A percentile compares a stretch with the other conserved stretches of the same genome.
Evolutionary conservation across 306 rosid genomes (phyloP).

Genomic region (Canavalia ensiformis): DNA sequence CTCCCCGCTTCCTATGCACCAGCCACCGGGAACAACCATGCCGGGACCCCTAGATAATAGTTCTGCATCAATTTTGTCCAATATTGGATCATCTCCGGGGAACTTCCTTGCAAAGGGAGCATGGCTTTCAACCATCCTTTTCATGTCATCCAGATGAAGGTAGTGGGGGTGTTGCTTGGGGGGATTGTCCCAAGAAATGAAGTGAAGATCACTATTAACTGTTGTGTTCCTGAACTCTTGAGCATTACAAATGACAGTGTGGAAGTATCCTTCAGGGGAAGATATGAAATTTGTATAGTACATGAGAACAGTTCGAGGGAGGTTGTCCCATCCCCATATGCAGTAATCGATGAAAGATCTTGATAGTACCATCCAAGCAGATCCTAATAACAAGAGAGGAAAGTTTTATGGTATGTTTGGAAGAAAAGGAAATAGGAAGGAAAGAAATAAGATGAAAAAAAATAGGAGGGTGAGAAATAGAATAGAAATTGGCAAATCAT

Average conservation of each 20-base stretch:
- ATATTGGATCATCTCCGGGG: constrained; percentile 70
- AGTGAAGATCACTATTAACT: constrained; percentile 87
- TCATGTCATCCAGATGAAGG: constrained; percentile 67
- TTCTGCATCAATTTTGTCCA: constrained; percentile 72
- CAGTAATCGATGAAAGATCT: constrained; percentile 83
- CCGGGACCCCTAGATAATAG: constrained; percentile 64
- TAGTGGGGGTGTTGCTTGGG: constrained; percentile 95
- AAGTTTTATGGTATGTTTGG: not conserved
- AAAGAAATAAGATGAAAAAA: no score
- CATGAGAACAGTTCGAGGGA: constrained; percentile 88
- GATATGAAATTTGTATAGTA: constrained; percentile 87
- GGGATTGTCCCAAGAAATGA: constrained; percentile 93
- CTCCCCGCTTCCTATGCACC: constrained; percentile 81
- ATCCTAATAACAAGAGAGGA: constrained; percentile 62
- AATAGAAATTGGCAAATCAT: not conserved
- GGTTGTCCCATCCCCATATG: constrained; percentile 97
- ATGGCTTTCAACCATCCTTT: constrained; percentile 67
- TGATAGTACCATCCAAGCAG: constrained; percentile 95
- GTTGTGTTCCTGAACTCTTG: constrained; percentile 86
- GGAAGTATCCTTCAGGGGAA: constrained; percentile 93
- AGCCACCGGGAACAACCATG: constrained; percentile 86
- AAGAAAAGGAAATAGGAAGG: no score
- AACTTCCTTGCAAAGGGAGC: constrained; percentile 91
- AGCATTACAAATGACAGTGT: constrained; percentile 86
- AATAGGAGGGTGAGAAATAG: no score